Conservation (phyloP, 306 rosid genomes). For the Geum urbanum region DNA sequence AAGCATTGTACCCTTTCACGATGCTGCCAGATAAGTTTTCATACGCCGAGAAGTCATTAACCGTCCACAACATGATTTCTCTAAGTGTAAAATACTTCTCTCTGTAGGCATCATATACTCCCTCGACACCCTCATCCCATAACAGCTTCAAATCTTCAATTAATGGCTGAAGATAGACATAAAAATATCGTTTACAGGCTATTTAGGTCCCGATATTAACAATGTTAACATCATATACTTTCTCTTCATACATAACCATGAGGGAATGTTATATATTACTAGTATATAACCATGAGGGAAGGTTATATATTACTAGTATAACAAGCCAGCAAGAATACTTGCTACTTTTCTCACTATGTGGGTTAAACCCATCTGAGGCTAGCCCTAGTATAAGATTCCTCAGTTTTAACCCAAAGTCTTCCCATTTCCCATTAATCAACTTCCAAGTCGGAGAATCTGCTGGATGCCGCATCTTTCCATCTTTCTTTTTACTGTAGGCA, state of each 20-base stretch:
- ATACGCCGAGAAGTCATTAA: constrained; percentile 6
- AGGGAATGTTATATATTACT: not conserved
- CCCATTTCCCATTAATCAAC: too few species aligned
- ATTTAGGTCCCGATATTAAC: not conserved
- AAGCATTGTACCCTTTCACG: too few species aligned
- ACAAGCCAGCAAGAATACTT: not conserved
- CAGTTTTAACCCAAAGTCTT: too few species aligned
- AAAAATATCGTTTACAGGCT: not conserved
- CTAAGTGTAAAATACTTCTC: not conserved
- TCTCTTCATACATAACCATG: too few species aligned
- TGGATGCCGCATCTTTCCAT: not conserved
- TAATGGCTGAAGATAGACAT: constrained; percentile 3
- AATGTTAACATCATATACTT: too few species aligned
- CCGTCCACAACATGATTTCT: not conserved
- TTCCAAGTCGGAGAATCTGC: not conserved
- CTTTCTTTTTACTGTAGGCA: not conserved
- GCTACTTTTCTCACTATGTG: not conserved
- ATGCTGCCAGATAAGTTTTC: not conserved
- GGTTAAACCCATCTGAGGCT: not conserved
- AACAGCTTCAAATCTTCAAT: not conserved
- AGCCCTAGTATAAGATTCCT: not conserved
- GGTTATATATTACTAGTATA: not conserved
- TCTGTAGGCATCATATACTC: not conserved
- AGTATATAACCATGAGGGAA: too few species aligned
- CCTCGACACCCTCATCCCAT: not conserved